Evolutionary conservation across 2,329 filamentous ascomycete species (phyloP), one percentile per base, ranked within the genome.

Genomic region (Aureobasidium uvarum): DNA sequence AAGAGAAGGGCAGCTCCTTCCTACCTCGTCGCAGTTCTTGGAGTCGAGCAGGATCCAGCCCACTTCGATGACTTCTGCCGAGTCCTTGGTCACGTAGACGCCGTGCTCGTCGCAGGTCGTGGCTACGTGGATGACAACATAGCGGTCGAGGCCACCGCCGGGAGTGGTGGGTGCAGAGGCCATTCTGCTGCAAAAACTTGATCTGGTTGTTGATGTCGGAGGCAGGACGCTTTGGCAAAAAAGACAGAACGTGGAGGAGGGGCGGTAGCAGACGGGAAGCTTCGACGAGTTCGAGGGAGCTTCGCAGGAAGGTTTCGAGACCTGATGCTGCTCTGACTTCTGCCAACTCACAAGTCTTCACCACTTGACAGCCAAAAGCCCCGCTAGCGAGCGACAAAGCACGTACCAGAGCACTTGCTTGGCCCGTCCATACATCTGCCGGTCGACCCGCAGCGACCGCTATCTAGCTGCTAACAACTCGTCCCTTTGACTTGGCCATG

Each of bases 81-180:
- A 98, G 80, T 99, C 95, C 81, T 98, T 98, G 67, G 95, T 99
- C 67, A 99, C 95, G 79, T 99, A 99, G 70, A 99, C 95, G 69
- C 95, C 95, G 80, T 99, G 95, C 79, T 99, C 95, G 79, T 99
- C 95, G 81, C 95, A 99, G 72, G 95, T 99, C 41, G 95, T 99
- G 69, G 95, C 95, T 75, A 98, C 94, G 80, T 99, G 95, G 77
- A 98, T 96, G 75, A 99, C 91, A 71, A 97, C 90, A 81, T 96
- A 99, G 78, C 94, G 91, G 82, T 99, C 95, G 80, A 96, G 66
- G 52, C 54, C 63, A 55, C 66, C 67, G 63, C 67, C 64, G 50
- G 67, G 67, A 41, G 65, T 46, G 48, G 51, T 45, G 16, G 52
- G 59, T 51, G 56, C 50, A 52, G 52, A 51, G 5, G 60, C 46